phyloP scores from a whole-genome alignment of 169 alveolate genomes.

The Eimeria acervulina region DNA sequence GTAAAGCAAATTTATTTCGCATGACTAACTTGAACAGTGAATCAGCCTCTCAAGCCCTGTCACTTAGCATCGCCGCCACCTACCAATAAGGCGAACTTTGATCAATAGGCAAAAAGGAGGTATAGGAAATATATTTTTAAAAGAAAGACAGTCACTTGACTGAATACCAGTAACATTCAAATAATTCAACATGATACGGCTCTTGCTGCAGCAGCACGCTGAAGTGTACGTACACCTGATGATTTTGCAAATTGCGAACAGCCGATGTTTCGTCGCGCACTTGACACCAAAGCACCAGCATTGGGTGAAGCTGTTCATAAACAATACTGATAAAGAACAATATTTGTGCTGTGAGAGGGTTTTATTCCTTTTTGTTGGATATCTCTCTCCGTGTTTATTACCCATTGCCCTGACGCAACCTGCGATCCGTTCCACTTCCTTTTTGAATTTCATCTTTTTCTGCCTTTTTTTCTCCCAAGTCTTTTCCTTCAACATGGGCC shows the following conservation, averaged over 20 bases:
- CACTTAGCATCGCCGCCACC: not conserved
- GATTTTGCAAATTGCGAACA: not conserved
- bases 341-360: no score
- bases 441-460: not conserved
- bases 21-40: no score
- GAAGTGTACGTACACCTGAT: not conserved
- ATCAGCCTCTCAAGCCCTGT: no score
- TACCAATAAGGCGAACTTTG: not conserved
- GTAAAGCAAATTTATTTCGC: no score
- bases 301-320: no score
- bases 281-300: no score
- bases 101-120: not conserved
- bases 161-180: not conserved
- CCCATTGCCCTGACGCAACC: not conserved
- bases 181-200: not conserved
- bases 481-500: not conserved
- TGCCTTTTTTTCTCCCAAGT: not conserved
- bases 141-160: not conserved
- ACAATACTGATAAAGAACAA: no score
- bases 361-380: not conserved
- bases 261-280: not conserved
- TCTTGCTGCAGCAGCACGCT: not conserved
- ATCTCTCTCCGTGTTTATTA: not conserved
- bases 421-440: not conserved
- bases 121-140: not conserved